Evolutionary conservation across 805 yeast genomes (phyloP).

Genomic region (Ogataea ganodermae): DNA sequence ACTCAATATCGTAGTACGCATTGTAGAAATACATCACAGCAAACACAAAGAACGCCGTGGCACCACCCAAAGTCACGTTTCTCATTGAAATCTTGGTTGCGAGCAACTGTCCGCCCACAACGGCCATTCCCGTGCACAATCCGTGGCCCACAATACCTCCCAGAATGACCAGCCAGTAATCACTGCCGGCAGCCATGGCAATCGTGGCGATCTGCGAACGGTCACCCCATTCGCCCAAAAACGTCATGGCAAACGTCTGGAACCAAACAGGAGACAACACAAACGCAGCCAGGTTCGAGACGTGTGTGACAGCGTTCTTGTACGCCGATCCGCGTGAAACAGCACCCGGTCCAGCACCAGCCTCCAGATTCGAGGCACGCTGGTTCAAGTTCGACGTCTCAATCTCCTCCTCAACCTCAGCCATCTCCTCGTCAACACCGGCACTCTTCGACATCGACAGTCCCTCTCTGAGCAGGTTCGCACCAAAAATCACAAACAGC

Average conservation of each 20-base stretch:
- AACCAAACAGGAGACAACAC: conserved; percentile 88
- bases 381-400: conserved; percentile 59
- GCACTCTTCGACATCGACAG: conserved; percentile 73
- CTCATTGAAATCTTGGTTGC: conserved; percentile 91
- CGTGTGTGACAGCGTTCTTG: conserved; percentile 32
- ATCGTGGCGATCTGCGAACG: conserved; percentile 97
- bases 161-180: conserved; percentile 82
- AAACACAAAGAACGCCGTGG: conserved; percentile 81
- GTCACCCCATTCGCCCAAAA: conserved; percentile 98
- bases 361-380: conserved; percentile 58
- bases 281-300: conserved; percentile 58
- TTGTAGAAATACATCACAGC: conserved; percentile 78
- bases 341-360: conserved; percentile 39
- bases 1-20: conserved; percentile 44
- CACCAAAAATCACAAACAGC: conserved; percentile 81
- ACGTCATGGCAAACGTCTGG: conserved; percentile 93
- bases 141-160: conserved; percentile 94
- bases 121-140: conserved; percentile 87
- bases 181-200: conserved; percentile 97
- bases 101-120: conserved; percentile 85
- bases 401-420: conserved; percentile 95
- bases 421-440: conserved; percentile 93
- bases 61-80: conserved; percentile 89
- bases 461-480: conserved; percentile 77
- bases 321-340: conserved; percentile 5